These are phyloP conservation scores for Wickerhamiella slavikovae DNA, from an alignment of 805 yeast genomes.

Conservation along the genomic window DNA sequence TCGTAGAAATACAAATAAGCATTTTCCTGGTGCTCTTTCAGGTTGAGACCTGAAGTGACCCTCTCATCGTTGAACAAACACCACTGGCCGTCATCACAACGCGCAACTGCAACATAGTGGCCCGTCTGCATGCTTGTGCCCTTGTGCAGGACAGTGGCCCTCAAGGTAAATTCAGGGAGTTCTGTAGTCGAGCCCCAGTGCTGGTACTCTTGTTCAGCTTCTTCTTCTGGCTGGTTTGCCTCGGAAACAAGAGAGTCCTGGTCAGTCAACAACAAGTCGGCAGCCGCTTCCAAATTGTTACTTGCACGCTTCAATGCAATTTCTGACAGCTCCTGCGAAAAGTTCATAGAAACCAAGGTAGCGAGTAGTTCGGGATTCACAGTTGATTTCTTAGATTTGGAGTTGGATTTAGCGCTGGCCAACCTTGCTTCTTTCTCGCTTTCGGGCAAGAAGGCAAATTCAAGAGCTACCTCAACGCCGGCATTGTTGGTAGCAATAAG, in stretches of 20 bases:
- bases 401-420: not conserved
- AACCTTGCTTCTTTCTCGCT: not conserved
- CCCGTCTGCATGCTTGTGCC: conserved; percentile 83
- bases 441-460: conserved; percentile 43
- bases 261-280: conserved; percentile 68
- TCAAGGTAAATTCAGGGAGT: conserved; percentile 27
- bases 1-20: conserved; percentile 27
- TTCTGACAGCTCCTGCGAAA: conserved; percentile 37
- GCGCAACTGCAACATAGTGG: conserved; percentile 67
- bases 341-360: conserved; percentile 57
- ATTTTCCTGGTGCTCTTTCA: conserved; percentile 26
- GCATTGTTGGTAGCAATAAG: conserved; percentile 52
- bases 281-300: conserved; percentile 51
- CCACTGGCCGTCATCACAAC: conserved; percentile 32
- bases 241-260: conserved; percentile 64
- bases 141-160: conserved; percentile 67
- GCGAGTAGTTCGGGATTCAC: conserved; percentile 22
- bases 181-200: conserved; percentile 8
- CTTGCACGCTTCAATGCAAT: conserved; percentile 48
- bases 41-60: conserved; percentile 33
- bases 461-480: conserved; percentile 53
- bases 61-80: conserved; percentile 77
- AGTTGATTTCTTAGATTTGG: not conserved
- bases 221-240: conserved; percentile 20
- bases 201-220: not conserved